phyloP scores from a whole-genome alignment of 2,329 filamentous ascomycete species.

The Pseudomassariella vexata region DNA sequence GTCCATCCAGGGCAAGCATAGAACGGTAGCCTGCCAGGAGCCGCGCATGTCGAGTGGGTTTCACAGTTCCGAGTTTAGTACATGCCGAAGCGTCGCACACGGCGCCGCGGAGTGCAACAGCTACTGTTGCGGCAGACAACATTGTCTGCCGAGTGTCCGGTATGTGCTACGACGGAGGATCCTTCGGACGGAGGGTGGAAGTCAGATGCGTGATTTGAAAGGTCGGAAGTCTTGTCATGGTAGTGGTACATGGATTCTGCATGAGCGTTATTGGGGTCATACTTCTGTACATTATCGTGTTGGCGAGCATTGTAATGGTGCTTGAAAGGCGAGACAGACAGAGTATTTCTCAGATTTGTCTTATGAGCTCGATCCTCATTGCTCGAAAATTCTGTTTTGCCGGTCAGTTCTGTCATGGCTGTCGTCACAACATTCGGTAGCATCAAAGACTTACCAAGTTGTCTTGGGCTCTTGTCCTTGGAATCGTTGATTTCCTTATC shows the following conservation, averaged over 20 bases:
- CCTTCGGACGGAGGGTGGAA: conserved; percentile 7
- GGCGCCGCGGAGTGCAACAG: conserved; percentile 7
- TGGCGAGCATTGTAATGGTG: background rate
- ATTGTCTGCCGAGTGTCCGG: conserved; percentile 21
- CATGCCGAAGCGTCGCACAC: conserved; percentile 8
- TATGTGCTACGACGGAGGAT: conserved; percentile 22
- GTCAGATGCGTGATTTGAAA: conserved; percentile 8
- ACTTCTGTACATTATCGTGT: background rate
- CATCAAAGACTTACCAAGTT: conserved; percentile 15
- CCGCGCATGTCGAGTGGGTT: no score
- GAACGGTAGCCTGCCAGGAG: no score
- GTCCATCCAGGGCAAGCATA: no score
- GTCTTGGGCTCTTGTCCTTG: conserved; percentile 5
- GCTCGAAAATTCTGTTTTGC: conserved; percentile 14
- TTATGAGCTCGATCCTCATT: conserved; percentile 10
- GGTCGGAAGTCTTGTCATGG: conserved; percentile 3
- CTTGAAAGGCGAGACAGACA: conserved; percentile 1
- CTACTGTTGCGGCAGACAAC: conserved; percentile 5
- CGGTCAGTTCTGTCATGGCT: conserved; percentile 6
- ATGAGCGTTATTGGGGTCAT: no score
- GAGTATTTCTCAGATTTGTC: background rate
- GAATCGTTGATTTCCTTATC: conserved; percentile 2
- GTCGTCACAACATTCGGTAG: background rate
- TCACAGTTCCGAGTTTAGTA: no score
- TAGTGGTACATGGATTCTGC: conserved; percentile 4